Conservation (phyloP, 2,329 filamentous ascomycete species). For the Cordyceps tenuipes region DNA sequence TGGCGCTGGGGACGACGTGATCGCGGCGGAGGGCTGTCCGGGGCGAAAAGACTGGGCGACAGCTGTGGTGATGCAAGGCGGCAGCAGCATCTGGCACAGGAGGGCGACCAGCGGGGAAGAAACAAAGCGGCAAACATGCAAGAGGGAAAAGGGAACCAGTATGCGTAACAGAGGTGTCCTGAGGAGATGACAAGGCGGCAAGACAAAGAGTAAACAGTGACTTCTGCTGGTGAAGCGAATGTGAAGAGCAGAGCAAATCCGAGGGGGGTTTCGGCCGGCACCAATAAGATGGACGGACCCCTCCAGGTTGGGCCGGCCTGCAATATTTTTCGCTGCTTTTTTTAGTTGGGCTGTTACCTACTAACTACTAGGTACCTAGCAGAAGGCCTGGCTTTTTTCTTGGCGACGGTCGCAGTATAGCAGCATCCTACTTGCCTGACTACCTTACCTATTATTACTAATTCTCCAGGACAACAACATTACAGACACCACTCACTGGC, state of each 20-base stretch:
- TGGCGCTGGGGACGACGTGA: slow-evolving; percentile 16
- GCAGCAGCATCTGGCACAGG: slow-evolving; percentile 1
- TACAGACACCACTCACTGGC: no score
- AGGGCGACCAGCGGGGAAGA: background rate
- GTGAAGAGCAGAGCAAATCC: slow-evolving; percentile 10
- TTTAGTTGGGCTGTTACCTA: background rate
- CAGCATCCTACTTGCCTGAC: no score
- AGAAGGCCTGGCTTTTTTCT: background rate
- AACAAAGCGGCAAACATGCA: background rate
- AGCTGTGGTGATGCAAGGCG: slow-evolving; percentile 16
- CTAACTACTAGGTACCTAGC: no score
- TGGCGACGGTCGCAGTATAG: background rate
- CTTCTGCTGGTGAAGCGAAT: background rate
- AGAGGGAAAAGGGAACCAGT: background rate
- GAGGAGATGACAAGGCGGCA: background rate
- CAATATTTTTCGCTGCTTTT: background rate
- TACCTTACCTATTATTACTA: background rate
- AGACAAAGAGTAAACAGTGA: background rate
- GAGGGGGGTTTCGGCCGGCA: background rate
- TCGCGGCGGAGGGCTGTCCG: slow-evolving; percentile 17
- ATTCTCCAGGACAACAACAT: no score
- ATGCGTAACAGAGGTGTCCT: background rate
- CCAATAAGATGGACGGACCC: background rate
- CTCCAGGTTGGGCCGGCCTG: background rate
- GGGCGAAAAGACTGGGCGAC: slow-evolving; percentile 28